phyloP scores from a whole-genome alignment of 371 early-diverging fungal species.

The Mortierella sp. region DNA sequence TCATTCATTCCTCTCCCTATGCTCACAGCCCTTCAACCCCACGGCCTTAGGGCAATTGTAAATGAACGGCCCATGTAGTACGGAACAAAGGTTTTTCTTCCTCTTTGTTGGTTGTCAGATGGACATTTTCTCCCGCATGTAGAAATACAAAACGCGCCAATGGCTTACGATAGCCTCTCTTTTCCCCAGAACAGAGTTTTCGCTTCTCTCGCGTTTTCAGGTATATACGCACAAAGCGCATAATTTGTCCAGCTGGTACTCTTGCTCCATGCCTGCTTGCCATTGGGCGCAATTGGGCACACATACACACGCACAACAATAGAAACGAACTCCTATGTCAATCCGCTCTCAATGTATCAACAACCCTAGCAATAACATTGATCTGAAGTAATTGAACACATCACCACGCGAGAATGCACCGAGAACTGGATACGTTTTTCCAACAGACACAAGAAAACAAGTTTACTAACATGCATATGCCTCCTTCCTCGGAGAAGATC shows the following conservation, averaged over 20 bases:
- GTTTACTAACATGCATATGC: not conserved
- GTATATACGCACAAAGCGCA: not conserved
- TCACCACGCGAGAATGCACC: not conserved
- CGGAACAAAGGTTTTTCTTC: not conserved
- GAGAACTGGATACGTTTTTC: not conserved
- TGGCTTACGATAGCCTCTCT: not conserved
- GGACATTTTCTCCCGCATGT: not conserved
- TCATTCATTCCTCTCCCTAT: too few species aligned
- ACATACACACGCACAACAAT: not conserved
- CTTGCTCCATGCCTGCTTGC: too few species aligned
- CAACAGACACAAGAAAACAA: not conserved
- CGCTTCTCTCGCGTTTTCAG: not conserved
- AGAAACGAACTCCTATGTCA: not conserved
- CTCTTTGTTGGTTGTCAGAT: not conserved
- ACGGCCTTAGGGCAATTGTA: not conserved
- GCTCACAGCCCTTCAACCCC: not conserved
- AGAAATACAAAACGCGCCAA: not conserved
- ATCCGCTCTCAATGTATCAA: not conserved
- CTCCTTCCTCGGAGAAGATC: too few species aligned
- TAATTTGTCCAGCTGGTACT: not conserved
- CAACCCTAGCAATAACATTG: not conserved
- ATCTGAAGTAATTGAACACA: not conserved
- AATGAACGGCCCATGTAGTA: too few species aligned
- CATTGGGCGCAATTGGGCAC: too few species aligned
- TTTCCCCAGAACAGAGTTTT: conserved; percentile 2